A percentile compares a stretch with the other conserved stretches of the same genome.
phyloP scores from a whole-genome alignment of 768 basidiomycete species.

The Epithele typhae region DNA sequence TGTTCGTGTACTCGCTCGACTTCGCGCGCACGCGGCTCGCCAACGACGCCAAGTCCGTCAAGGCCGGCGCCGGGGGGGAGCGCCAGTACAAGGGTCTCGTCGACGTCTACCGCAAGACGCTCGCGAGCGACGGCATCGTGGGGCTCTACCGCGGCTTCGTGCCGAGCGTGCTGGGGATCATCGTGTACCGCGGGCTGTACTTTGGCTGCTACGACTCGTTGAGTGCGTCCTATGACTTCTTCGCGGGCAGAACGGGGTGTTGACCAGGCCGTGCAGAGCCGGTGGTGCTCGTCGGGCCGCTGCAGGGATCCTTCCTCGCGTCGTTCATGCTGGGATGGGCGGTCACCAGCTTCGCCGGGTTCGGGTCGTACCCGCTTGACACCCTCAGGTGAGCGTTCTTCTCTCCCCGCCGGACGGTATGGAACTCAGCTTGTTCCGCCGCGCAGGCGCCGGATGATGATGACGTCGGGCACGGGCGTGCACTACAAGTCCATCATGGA shows the following conservation, averaged over 20 bases:
- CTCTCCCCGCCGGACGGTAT: too few species aligned
- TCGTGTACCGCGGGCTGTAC: constrained; percentile 99
- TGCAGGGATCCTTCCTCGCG: constrained; percentile 94
- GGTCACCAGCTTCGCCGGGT: constrained; percentile 98
- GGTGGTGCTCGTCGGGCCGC: constrained; percentile 90
- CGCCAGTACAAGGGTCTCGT: constrained; percentile 98
- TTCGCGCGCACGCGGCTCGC: constrained; percentile 99
- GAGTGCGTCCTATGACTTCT: constrained; percentile 46
- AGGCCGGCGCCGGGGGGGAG: constrained; percentile 51
- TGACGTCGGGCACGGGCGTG: constrained; percentile 91
- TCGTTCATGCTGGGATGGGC: constrained; percentile 97
- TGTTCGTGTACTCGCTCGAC: constrained; percentile 99
- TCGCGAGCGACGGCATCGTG: constrained; percentile 93
- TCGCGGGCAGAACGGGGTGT: constrained; percentile 16
- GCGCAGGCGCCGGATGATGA: constrained; percentile 99
- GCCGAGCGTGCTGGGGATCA: constrained; percentile 97
- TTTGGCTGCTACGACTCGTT: constrained; percentile 95
- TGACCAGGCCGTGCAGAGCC: constrained; percentile 57
- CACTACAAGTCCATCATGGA: constrained; percentile 99
- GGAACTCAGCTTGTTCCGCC: background rate
- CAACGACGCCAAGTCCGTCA: constrained; percentile 94
- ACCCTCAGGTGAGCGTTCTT: constrained; percentile 72
- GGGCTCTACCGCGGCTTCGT: constrained; percentile 99
- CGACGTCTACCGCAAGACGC: constrained; percentile 95
- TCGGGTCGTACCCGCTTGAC: constrained; percentile 92